Conservation (phyloP, 2,329 filamentous ascomycete species). For the Aureobasidium sp. region DNA sequence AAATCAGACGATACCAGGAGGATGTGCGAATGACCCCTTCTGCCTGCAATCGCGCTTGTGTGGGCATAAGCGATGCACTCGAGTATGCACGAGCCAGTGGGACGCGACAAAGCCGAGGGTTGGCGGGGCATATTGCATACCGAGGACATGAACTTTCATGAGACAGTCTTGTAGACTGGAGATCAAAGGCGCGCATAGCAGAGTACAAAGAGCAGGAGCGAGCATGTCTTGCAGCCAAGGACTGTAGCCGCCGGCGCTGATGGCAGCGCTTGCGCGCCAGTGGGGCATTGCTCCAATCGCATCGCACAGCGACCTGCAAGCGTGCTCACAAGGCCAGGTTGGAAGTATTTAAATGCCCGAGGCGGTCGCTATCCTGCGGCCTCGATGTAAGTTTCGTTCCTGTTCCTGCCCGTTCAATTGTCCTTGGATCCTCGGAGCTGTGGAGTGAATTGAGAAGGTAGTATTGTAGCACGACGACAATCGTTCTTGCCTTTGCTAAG, state of each 20-base stretch:
- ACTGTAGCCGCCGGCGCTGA: constrained; percentile 12
- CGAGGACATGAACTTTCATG: background rate
- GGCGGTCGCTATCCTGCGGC: background rate
- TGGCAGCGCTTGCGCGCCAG: constrained; percentile 7
- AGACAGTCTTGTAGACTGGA: background rate
- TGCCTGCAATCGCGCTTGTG: background rate
- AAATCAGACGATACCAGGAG: background rate
- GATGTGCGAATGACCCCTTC: background rate
- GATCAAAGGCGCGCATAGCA: background rate
- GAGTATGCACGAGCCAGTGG: background rate
- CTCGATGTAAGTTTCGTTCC: background rate
- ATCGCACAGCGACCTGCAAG: background rate
- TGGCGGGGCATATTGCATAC: background rate
- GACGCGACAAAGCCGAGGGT: background rate
- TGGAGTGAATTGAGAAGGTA: background rate
- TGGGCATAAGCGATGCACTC: background rate
- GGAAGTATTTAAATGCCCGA: background rate
- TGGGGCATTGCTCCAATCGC: constrained; percentile 6
- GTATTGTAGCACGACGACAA: background rate
- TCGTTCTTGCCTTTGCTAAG: background rate
- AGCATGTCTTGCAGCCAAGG: background rate
- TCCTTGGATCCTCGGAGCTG: background rate
- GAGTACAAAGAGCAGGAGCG: background rate
- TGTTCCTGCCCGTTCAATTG: background rate
- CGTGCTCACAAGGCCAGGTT: background rate